Percentiles rank a stretch among this genome's conserved stretches.
phyloP scores from a whole-genome alignment of 2,329 filamentous ascomycete species.

The Colletotrichum musicola region DNA sequence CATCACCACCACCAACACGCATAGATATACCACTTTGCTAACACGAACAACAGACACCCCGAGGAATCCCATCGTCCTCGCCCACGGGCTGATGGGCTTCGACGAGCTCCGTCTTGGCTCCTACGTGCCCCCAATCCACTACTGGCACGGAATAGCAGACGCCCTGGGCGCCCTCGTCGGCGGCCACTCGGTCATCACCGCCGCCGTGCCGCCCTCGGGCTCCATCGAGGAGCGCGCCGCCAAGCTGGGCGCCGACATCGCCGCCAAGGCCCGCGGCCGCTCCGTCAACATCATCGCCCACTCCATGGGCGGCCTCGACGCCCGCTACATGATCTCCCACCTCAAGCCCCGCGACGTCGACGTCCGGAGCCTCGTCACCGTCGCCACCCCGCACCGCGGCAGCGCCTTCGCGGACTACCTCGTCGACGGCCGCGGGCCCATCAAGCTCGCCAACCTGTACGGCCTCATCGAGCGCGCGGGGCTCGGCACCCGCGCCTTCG shows the following conservation, averaged over 20 bases:
- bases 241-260: constrained; percentile 68
- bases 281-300: constrained; percentile 84
- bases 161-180: constrained; percentile 65
- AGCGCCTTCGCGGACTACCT: constrained; percentile 68
- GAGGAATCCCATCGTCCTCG: constrained; percentile 72
- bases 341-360: constrained; percentile 60
- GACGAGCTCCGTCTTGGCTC: constrained; percentile 66
- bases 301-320: constrained; percentile 75
- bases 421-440: constrained; percentile 59
- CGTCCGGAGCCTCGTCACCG: constrained; percentile 66
- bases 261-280: constrained; percentile 56
- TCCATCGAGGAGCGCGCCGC: constrained; percentile 72
- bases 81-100: constrained; percentile 75
- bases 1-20: neutral
- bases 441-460: constrained; percentile 68
- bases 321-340: constrained; percentile 73
- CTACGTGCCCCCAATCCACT: constrained; percentile 68
- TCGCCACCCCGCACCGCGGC: constrained; percentile 67
- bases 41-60: constrained; percentile 60
- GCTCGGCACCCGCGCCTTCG: constrained; percentile 70
- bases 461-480: constrained; percentile 63
- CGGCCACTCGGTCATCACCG: constrained; percentile 68
- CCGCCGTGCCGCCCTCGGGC: constrained; percentile 71
- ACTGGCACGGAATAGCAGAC: constrained; percentile 75
- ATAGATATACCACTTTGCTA: neutral